Evolutionary conservation across 2,329 filamentous ascomycete genomes (phyloP), one percentile per base, ranked within the genome.

Genomic region (Daldinia sp.): DNA sequence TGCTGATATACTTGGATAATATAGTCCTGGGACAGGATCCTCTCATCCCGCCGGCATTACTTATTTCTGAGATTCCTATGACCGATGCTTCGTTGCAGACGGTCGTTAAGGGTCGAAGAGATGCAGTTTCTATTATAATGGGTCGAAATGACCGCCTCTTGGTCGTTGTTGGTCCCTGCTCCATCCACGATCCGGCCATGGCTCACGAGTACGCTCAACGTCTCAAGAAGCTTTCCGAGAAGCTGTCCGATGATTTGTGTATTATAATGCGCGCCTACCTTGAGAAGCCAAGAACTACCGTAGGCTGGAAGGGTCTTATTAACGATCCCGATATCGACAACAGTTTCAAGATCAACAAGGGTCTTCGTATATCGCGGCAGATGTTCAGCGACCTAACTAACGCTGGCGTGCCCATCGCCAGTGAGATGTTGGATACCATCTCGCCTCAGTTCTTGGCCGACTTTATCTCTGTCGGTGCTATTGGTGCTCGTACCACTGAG

Each of bases 201-300:
- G 95, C 95, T 37, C 83, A 96, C 71, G 93, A 97, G 79, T 99
- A 99, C 84, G 92, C 91, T 76, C 81, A 85, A 66, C 87, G 90
- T 59, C 86, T 99, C 49, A 91, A 93, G 80, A 80, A 83, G 54
- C 82, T 97, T 48, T 87, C 93, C 63, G 87, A 91, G 68, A 92
- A 90, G 83, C 89, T 97, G 66, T 87, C 89, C 64, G 83, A 88
- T 71, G 94, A 98, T 76, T 85, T 99, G 47, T 89, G 89, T 77
- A 91, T 99, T 77, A 89, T 99, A 74, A 99, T 99, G 95, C 92
- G 95, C 72, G 93, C 94, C 75, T 99, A 99, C 86, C 90, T 99
- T 52, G 95, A 99, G 85, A 99, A 99, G 85, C 95, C 95, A 39
- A 90, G 95, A 64, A 99, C 95, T 50, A 99, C 95, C 0, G 94